A percentile compares a stretch with the other conserved stretches of the same genome.
These are phyloP conservation scores for Ceratocystis papillata DNA, from an alignment of 2,329 filamentous ascomycete genomes.

Conservation along the genomic window DNA sequence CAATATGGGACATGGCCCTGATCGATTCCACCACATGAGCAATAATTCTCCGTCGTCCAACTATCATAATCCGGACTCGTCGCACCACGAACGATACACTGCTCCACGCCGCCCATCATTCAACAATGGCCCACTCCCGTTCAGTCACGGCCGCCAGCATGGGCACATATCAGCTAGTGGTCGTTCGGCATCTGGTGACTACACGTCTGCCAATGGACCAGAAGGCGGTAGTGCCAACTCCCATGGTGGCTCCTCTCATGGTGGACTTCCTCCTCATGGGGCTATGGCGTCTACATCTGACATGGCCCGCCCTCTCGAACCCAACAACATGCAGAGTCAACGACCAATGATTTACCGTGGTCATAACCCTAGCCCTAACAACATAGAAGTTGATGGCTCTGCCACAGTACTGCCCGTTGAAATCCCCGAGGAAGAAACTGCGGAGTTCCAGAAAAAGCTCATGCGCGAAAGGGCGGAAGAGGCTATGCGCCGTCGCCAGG, in stretches of 20 bases:
- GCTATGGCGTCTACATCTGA: neutral
- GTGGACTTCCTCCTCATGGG: neutral
- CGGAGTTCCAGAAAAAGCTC: conserved; percentile 55
- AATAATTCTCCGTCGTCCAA: neutral
- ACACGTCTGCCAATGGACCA: neutral
- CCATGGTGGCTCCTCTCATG: too few relatives aligned
- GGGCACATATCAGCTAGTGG: neutral
- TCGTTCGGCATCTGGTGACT: conserved; percentile 4
- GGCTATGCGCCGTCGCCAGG: conserved; percentile 55
- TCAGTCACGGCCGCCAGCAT: conserved; percentile 12
- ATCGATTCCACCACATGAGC: conserved; percentile 19
- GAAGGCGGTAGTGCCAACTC: too few relatives aligned
- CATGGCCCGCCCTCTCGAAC: neutral
- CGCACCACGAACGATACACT: conserved; percentile 15
- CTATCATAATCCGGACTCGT: conserved; percentile 10
- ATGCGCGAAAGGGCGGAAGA: conserved; percentile 62
- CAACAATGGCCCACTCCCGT: conserved; percentile 18
- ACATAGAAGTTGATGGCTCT: neutral
- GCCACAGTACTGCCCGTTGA: neutral
- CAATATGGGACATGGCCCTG: conserved; percentile 16
- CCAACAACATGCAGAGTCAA: neutral
- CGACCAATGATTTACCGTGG: neutral
- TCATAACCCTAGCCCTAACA: neutral
- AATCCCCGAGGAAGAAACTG: conserved; percentile 40
- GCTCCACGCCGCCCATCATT: conserved; percentile 21